These are phyloP conservation scores for Bothriochloa decipiens DNA, from an alignment of 176 grass and related monocot genomes.

Conservation along the genomic window DNA sequence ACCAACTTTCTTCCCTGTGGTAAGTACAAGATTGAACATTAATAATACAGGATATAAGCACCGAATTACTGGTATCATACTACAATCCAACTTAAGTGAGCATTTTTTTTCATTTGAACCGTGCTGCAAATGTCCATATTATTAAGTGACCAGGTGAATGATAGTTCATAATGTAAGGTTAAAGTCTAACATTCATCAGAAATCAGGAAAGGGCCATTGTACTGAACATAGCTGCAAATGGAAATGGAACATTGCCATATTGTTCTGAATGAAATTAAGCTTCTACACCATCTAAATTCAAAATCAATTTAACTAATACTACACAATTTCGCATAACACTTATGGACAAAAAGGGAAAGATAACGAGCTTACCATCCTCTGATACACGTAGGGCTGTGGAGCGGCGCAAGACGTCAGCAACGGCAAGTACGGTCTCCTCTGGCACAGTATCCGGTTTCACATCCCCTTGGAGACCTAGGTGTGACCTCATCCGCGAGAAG, in stretches of 20 bases:
- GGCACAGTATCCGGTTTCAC: constrained; percentile 65
- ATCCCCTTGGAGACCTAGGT: constrained; percentile 58
- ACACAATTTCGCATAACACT: neutral
- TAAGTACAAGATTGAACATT: constrained; percentile 16
- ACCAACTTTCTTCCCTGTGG: constrained; percentile 74
- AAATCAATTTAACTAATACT: neutral
- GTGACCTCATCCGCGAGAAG: constrained; percentile 75
- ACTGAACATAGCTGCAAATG: constrained; percentile 5
- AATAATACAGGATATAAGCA: constrained; percentile 21
- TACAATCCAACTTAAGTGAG: constrained; percentile 19
- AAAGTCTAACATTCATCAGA: constrained; percentile 11
- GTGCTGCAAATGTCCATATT: neutral
- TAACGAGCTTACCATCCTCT: constrained; percentile 59
- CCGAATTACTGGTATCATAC: neutral
- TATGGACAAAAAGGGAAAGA: neutral
- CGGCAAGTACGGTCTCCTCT: constrained; percentile 51
- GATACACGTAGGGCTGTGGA: constrained; percentile 70
- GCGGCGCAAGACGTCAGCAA: constrained; percentile 65
- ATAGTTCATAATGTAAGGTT: neutral
- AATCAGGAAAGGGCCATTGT: neutral
- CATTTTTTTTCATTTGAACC: constrained; percentile 9
- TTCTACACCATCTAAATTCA: neutral
- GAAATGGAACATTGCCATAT: neutral
- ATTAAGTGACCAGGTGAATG: neutral
- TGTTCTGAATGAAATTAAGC: neutral